Evolutionary conservation across 2,329 filamentous ascomycete genomes (phyloP), one percentile per base, ranked within the genome.

Genomic region (Fusarium caatingaense): DNA sequence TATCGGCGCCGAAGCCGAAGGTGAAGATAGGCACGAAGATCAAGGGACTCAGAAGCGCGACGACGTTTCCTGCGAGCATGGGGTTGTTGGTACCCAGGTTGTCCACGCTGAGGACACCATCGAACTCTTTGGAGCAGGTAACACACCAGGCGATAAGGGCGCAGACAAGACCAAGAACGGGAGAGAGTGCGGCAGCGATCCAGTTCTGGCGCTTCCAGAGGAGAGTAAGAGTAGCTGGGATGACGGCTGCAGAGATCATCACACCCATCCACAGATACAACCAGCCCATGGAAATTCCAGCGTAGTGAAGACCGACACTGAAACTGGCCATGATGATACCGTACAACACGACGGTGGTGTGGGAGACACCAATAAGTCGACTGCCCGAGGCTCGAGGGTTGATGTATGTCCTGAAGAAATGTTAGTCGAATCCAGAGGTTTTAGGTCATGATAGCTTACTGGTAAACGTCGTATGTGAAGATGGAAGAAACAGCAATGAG

Each of bases 221-320:
- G 0, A 97, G 86, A 0, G 93, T 92, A 67, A 97, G 82, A 0
- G 93, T 91, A 0, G 93, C 92, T 0, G 94, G 94, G 15, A 97
- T 86, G 6, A 97, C 93, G 5, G 93, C 94, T 0, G 92, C 89
- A 0, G 91, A 93, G 76, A 97, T 96, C 74, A 97, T 93, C 53
- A 94, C 92, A 10, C 94, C 94, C 94, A 97, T 97, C 76, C 97
- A 88, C 2, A 97, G 83, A 76, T 97, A 97, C 5, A 97, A 84
- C 75, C 94, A 97, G 13, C 93, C 94, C 92, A 97, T 96, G 13
- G 88, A 91, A 65, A 97, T 92, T 21, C 91, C 90, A 3, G 88
- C 89, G 68, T 92, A 91, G 78, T 83, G 88, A 0, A 96, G 86
- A 0, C 92, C 93, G 1, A 93, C 92, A 1, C 90, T 90, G 79